Conservation (phyloP, 805 yeast species). For the Candida andamanensis region DNA sequence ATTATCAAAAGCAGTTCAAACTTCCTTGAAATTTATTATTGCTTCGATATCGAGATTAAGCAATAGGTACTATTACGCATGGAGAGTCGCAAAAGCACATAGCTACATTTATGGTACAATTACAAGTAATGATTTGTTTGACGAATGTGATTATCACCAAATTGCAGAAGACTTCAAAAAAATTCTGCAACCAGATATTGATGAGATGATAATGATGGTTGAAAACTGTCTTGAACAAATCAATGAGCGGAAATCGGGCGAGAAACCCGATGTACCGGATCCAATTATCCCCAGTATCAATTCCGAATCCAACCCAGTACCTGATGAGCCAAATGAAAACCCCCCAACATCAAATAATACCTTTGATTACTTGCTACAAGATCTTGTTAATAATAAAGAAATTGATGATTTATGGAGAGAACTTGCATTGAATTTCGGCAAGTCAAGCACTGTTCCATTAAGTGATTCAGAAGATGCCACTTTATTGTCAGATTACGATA, state of each 20-base stretch:
- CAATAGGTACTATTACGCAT: slow-evolving; percentile 58
- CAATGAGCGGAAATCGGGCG: slow-evolving; percentile 3
- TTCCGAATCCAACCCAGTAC: slow-evolving; percentile 1
- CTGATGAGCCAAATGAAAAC: neutral
- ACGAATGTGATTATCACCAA: slow-evolving; percentile 7
- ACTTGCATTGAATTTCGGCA: slow-evolving; percentile 11
- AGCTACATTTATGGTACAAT: slow-evolving; percentile 34
- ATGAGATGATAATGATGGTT: slow-evolving; percentile 19
- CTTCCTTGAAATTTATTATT: slow-evolving; percentile 15
- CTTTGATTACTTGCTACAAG: slow-evolving; percentile 5
- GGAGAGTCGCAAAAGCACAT: slow-evolving; percentile 61
- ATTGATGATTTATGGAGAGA: slow-evolving; percentile 35
- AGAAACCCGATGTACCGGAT: neutral
- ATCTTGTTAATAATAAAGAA: slow-evolving; percentile 21
- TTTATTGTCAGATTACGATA: too few species aligned
- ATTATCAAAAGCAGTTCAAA: slow-evolving; percentile 21
- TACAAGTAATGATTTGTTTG: slow-evolving; percentile 22
- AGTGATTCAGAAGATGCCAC: neutral
- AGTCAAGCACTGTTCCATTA: too few species aligned
- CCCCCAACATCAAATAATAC: slow-evolving; percentile 2
- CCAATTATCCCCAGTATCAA: neutral
- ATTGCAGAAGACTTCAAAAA: slow-evolving; percentile 9
- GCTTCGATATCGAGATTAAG: slow-evolving; percentile 41
- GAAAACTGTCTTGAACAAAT: slow-evolving; percentile 14
- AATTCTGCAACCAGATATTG: slow-evolving; percentile 18